phyloP scores from a whole-genome alignment of 2,329 filamentous ascomycete species.

The Graphilbum ipis-grandicollis region DNA sequence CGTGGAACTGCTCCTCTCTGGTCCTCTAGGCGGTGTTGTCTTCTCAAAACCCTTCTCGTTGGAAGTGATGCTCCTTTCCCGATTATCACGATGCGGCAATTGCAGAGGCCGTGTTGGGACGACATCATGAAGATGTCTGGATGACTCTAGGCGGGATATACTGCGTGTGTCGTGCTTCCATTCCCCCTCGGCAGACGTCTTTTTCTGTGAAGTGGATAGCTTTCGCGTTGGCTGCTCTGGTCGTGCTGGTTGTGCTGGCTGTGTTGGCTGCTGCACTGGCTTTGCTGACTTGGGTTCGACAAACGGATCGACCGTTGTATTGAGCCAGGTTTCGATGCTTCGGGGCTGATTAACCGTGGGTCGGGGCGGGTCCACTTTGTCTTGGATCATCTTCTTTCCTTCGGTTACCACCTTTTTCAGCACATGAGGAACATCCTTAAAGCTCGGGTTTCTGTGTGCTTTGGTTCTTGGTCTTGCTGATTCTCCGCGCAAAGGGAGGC shows the following conservation, averaged over 20 bases:
- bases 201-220: constrained; percentile 12
- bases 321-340: constrained; percentile 49
- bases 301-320: constrained; percentile 44
- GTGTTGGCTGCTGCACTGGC: no score
- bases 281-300: constrained; percentile 29
- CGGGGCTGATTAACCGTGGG: constrained; percentile 37
- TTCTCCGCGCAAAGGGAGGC: constrained; percentile 32
- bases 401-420: constrained; percentile 47
- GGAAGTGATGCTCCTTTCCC: constrained; percentile 1
- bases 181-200: constrained; percentile 17
- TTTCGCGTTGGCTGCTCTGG: constrained; percentile 2
- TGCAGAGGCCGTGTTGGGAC: not conserved
- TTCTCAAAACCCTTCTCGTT: not conserved
- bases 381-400: constrained; percentile 47
- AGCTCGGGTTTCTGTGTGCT: constrained; percentile 35
- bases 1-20: constrained; percentile 10
- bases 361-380: constrained; percentile 37
- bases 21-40: constrained; percentile 4
- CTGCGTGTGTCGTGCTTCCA: constrained; percentile 12
- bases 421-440: constrained; percentile 43
- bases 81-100: not conserved
- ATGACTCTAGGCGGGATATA: constrained; percentile 3
- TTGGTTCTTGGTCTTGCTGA: constrained; percentile 26
- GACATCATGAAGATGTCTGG: constrained; percentile 4
- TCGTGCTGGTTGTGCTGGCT: no score